Conservation (phyloP, 208 protist species). For the Leishmania turanica region DNA sequence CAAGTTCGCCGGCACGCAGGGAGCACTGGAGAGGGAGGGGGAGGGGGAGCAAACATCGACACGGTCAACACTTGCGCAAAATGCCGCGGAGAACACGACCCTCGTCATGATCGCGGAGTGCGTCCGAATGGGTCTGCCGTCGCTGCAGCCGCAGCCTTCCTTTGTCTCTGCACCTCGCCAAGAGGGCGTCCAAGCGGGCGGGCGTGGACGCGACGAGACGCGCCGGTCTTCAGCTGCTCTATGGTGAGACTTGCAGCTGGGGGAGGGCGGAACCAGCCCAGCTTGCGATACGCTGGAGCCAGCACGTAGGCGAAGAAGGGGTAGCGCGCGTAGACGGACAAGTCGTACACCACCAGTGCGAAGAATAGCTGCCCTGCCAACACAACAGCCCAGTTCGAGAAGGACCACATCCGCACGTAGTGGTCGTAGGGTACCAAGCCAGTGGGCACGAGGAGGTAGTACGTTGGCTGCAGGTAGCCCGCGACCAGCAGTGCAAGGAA, state of each 20-base stretch:
- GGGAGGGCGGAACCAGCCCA: constrained; percentile 39
- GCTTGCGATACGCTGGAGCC: constrained; percentile 62
- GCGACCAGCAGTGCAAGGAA: constrained; percentile 54
- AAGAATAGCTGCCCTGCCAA: constrained; percentile 64
- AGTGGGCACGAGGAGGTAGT: constrained; percentile 72
- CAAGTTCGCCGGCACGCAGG: neutral
- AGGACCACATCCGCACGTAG: constrained; percentile 75
- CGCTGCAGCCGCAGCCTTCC: constrained; percentile 8
- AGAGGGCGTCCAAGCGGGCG: constrained; percentile 63
- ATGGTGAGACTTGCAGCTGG: constrained; percentile 37
- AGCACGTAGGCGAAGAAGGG: constrained; percentile 71
- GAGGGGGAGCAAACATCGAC: neutral
- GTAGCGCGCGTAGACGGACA: constrained; percentile 80
- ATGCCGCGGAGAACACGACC: neutral
- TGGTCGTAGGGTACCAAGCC: constrained; percentile 56
- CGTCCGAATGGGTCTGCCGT: constrained; percentile 15
- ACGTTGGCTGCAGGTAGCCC: constrained; percentile 69
- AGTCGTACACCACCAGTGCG: constrained; percentile 73
- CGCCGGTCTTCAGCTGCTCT: constrained; percentile 52
- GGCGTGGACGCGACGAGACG: constrained; percentile 20
- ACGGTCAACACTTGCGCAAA: neutral
- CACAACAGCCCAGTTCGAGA: constrained; percentile 59
- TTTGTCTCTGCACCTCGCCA: constrained; percentile 36
- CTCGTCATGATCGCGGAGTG: constrained; percentile 2
- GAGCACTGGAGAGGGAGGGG: neutral